These are phyloP conservation scores for Nyssa sinensis DNA, from an alignment of 148 eudicot genomes.

Conservation along the genomic window DNA sequence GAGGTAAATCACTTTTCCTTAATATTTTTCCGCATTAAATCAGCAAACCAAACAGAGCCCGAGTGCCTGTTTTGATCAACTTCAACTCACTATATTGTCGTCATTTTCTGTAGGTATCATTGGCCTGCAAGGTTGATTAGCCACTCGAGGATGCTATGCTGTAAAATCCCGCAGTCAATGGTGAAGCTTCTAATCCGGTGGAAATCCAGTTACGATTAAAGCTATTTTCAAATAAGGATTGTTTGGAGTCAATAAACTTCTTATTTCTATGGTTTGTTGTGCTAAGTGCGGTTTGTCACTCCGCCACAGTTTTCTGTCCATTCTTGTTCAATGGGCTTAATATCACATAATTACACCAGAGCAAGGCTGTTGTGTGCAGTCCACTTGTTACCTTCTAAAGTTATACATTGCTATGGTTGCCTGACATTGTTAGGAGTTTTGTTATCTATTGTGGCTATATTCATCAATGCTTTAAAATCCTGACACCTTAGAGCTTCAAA, in stretches of 20 bases:
- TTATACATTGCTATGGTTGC: no score
- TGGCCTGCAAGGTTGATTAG: conserved; percentile 55
- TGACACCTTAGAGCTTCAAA: neutral
- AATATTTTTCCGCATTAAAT: no score
- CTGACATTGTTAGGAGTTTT: no score
- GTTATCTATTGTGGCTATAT: neutral
- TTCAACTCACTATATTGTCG: neutral
- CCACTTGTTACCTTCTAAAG: no score
- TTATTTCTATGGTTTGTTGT: neutral
- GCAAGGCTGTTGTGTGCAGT: no score
- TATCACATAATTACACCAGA: no score
- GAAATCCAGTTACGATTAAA: neutral
- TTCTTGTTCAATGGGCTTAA: neutral
- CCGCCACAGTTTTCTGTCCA: neutral
- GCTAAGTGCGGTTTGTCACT: neutral
- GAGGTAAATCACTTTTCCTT: no score
- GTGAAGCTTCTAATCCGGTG: neutral
- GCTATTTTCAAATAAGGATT: neutral
- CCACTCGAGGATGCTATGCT: neutral
- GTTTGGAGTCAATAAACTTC: neutral
- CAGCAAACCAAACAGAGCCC: no score
- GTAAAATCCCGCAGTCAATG: neutral
- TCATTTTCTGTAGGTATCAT: conserved; percentile 46
- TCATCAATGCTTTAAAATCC: neutral
- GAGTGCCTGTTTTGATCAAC: neutral